phyloP scores from a whole-genome alignment of 768 basidiomycete species.

The Tulasnella calospora region DNA sequence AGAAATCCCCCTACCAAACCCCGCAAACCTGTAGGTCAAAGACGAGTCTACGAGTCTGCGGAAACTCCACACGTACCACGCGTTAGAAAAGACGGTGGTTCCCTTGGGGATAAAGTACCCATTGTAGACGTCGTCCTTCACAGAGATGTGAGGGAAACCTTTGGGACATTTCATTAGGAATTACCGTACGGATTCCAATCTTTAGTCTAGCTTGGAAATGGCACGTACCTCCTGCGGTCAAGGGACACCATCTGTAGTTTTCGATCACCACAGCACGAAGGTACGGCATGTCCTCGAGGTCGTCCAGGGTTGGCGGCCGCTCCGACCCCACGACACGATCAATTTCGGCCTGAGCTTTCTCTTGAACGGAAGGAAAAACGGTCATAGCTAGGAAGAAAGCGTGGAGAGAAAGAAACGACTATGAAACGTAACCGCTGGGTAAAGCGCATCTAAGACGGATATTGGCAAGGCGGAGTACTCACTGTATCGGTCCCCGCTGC shows the following conservation, averaged over 20 bases:
- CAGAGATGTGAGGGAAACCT: not conserved
- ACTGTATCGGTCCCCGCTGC: not conserved
- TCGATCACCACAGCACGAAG: constrained; percentile 29
- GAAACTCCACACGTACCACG: not conserved
- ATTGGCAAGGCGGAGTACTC: not conserved
- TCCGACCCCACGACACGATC: constrained; percentile 33
- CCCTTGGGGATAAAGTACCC: constrained; percentile 19
- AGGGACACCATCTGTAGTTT: constrained; percentile 28
- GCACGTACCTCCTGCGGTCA: not conserved
- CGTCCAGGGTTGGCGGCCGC: constrained; percentile 33
- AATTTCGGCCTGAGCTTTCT: constrained; percentile 39
- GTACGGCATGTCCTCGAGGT: constrained; percentile 29
- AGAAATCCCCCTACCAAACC: not conserved
- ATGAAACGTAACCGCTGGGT: not conserved
- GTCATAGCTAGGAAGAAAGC: constrained; percentile 34
- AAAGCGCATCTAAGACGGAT: not conserved
- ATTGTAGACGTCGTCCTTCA: constrained; percentile 24
- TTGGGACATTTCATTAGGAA: not conserved
- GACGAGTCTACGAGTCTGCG: too few relatives aligned
- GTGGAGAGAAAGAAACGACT: not conserved
- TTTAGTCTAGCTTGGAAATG: not conserved
- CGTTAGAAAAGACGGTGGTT: not conserved
- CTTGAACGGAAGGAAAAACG: constrained; percentile 39
- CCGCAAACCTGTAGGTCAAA: not conserved
- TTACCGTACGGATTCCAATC: not conserved